Evolutionary conservation across 306 rosid genomes (phyloP).

Genomic region (Lathyrus oleraceus): DNA sequence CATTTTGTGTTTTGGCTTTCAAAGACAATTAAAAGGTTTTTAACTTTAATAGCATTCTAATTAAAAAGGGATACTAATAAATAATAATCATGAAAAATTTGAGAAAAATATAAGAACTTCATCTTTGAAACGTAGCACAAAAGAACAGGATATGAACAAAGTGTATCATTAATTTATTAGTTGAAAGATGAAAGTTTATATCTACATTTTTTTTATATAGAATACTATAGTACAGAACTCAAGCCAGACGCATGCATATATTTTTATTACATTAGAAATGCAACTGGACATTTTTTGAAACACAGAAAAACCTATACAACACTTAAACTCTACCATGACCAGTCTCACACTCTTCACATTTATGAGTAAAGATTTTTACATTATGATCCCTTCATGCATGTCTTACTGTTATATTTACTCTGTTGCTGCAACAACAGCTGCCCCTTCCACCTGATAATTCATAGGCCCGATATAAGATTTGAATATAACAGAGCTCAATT

Average conservation of each 20-base stretch:
- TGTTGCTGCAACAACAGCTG: conserved; percentile 67
- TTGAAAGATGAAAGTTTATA: background rate
- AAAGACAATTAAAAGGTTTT: too few relatives aligned
- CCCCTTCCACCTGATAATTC: conserved; percentile 83
- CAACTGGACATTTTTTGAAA: conserved; percentile 37
- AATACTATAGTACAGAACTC: background rate
- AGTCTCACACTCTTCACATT: conserved; percentile 19
- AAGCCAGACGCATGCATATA: conserved; percentile 31
- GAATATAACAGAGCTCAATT: background rate
- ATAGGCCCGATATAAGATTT: conserved; percentile 27
- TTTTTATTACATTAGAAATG: conserved; percentile 33
- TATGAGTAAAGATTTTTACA: conserved; percentile 34
- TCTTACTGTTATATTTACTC: conserved; percentile 43
- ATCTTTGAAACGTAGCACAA: too few relatives aligned
- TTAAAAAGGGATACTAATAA: too few relatives aligned
- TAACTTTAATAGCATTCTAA: too few relatives aligned
- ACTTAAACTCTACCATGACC: conserved; percentile 12
- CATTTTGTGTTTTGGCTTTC: too few relatives aligned
- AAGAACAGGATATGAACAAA: background rate
- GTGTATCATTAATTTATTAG: background rate
- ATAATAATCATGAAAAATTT: too few relatives aligned
- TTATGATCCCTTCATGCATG: conserved; percentile 34
- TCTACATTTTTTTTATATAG: background rate
- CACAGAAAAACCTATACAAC: conserved; percentile 31
- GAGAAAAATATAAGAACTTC: too few relatives aligned